Evolutionary conservation across 148 eudicot species (phyloP), one percentile per base, ranked within the genome.

Genomic region (Spergularia bocconei): DNA sequence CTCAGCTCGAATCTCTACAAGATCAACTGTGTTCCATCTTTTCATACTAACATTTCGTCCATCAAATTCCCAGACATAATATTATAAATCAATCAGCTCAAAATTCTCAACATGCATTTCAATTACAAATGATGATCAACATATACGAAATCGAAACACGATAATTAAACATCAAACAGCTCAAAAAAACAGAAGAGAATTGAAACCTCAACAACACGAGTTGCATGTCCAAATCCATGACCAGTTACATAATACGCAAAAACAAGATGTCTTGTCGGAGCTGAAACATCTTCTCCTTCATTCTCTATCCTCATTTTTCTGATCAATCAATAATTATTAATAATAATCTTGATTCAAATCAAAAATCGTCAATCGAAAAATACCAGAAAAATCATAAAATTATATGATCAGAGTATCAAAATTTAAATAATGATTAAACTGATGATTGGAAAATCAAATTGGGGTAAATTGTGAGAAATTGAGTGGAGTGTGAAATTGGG

Each of bases 191-290:
- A 29, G 36, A 11, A 73, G 55, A 56, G 4, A 41, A 76, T 2
- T 33, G 5, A 39, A 0, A 93, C 98, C 97, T 94, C 98, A 70
- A 90, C 97, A 51, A 92, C 97, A 11, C 98, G 97, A 75, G 98
- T 95, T 55, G 98, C 98, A 36, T 95, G 98, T 21, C 98, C 98
- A 17, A 95, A 95, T 19, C 98, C 98, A 84, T 95, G 98, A 41
- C 98, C 98, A 33, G 98, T 92, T 66, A 95, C 98, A 75, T 95
- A 95, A 69, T 90, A 95, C 63, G 98, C 97, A 70, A 95, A 92
- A 0, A 92, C 92, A 15, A 95, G 87, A 33, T 85, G 87, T 72
- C 72, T 79, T n/a, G 82, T 78, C 29, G 88, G 71, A 52, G 76
- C 88, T 51, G 87, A 71, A 4, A 86, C 78, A 72, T 83, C 64